Evolutionary conservation across 192 early-diverging fungal species (phyloP).

Genomic region (Backusella circina): DNA sequence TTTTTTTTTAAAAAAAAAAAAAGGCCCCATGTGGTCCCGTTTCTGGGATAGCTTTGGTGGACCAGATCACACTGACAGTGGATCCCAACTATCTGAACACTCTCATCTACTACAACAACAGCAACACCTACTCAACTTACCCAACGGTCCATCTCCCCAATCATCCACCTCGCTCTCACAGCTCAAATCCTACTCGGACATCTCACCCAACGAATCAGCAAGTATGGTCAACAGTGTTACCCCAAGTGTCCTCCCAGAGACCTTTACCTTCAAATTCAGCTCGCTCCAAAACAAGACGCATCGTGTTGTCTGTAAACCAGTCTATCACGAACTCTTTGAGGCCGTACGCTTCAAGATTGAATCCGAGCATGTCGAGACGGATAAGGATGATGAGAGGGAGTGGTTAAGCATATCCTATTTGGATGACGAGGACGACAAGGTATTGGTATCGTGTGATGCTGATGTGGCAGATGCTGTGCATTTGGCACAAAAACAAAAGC

Average conservation of each 20-base stretch:
- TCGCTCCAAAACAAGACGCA: constrained; percentile 69
- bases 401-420: constrained; percentile 70
- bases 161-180: constrained; percentile 40
- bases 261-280: constrained; percentile 77
- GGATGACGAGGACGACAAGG: constrained; percentile 90
- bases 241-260: not conserved
- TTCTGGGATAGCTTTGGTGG: constrained; percentile 72
- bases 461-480: constrained; percentile 84
- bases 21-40: constrained; percentile 51
- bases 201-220: constrained; percentile 51
- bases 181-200: constrained; percentile 45
- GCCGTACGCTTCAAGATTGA: constrained; percentile 51
- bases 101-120: constrained; percentile 25
- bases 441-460: constrained; percentile 70
- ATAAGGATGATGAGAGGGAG: not conserved
- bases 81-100: constrained; percentile 60
- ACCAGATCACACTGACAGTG: constrained; percentile 61
- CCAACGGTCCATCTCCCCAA: constrained; percentile 28
- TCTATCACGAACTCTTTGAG: constrained; percentile 49
- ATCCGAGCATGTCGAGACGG: constrained; percentile 10
- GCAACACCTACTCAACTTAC: not conserved
- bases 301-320: constrained; percentile 61
- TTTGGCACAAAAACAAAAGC: constrained; percentile 74
- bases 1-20: too few species aligned
- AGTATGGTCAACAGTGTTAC: constrained; percentile 36